Base-by-base conservation (phyloP, 1,284 basidiomycete genomes). In the Microbotryum violaceum region DNA sequence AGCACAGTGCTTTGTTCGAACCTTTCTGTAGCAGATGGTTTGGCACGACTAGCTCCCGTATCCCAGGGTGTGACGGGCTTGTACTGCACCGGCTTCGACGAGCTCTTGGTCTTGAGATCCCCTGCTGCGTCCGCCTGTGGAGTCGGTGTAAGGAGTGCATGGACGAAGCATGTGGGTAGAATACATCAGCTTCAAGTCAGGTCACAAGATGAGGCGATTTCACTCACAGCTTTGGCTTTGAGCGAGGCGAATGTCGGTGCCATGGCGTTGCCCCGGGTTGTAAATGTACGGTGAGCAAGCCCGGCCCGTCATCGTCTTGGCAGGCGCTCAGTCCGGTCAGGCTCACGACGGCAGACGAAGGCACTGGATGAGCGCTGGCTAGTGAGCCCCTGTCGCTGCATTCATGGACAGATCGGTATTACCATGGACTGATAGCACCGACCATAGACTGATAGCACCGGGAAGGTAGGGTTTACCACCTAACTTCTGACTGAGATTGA, bases 151-250 rank as follows among this genome's bases (percentile, higher is more conserved):
- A 33, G 12, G 21, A 9, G 12, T 49, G 48, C 48, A 23, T 20
- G 20, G 10, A 6, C 12, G 9, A 23, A 12, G 48, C 5, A 20
- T 49, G 6, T 27, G 48, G 21, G 27, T 10, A n/a, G 25, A 10
- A 14, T 21, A 18, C 48, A 21, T 21, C 16, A 21, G 21, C 21
- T 23, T 27, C 14, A 18, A 16, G 14, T 23, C 12, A 29, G 1
- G 23, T 23, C 12, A 49, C 48, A 23, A 14, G 12, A 16, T n/a
- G 48, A 6, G 14, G 16, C 20, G 27, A 14, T 21, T 12, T 53
- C 12, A 9, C 51, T 53, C 25, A 29, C 51, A 25, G 51, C 51
- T n/a, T 53, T 53, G 51, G 51, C 51, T 33, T 53, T 53, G 51
- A 53, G 51, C 20, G 25, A n/a, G 51, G 51, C 51, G 33, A 53